Base-by-base conservation (phyloP, 306 rosid genomes). In the Acmispon strigosus region DNA sequence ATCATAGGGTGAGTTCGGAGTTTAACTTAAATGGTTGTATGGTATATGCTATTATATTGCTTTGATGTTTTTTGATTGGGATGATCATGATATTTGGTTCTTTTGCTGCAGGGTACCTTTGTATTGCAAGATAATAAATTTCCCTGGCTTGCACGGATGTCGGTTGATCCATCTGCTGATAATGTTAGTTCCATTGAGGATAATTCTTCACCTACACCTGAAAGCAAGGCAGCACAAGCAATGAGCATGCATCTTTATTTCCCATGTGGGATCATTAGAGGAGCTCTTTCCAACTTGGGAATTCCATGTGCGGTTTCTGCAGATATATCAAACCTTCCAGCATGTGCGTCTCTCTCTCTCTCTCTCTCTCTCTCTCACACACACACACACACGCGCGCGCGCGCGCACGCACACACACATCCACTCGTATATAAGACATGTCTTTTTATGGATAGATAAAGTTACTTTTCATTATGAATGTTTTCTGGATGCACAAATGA, bases 251-350 rank as follows among this genome's bases (percentile, higher is more conserved):
- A 91, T 85, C 87, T 94, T 7, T 90, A 94, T 78, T 94, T 91
- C 78, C 97, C 99, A 0, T 94, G 99, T 3, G 99, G 99, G 76
- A 86, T 94, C 80, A 94, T 94, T 55, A 86, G 97, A 67, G 97
- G 99, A 16, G 99, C 97, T 78, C 97, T 94, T 62, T 87, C 96
- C 64, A 94, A 94, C 82, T 83, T 94, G 84, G 99, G 99, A 65
- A 91, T 94, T 75, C 87, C 97, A 55, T 94, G 99, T 72, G 95
- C 99, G 16, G 99, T 94, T 70, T 84, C 99, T 73, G 96, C 97
- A 0, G 97, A 94, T 69, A 89, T 87, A 37, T 89, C 99, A 42
- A 87, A 75, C 66, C 92, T 91, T 47, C 99, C 99, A 47, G 96
- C 99, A 56, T 94, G 99, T 94, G 70, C 64, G 97, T 85, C 8